phyloP scores from a whole-genome alignment of 1,139 yeast genomes.

The Lodderomyces elongisporus region DNA sequence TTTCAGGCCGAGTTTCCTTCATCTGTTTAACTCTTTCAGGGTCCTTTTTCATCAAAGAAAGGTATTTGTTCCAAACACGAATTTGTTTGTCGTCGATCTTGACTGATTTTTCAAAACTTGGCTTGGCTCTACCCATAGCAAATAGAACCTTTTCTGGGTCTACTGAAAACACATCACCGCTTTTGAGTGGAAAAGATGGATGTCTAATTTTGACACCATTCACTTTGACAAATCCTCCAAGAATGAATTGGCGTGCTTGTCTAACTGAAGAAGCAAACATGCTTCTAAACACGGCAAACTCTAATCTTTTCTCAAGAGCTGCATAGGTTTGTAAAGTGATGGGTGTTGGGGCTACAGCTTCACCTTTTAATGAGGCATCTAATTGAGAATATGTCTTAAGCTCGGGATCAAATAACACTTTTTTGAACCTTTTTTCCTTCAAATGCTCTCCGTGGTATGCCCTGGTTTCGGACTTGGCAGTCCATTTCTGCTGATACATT shows the following conservation, averaged over 20 bases:
- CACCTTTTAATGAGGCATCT: constrained; percentile 68
- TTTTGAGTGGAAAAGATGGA: constrained; percentile 71
- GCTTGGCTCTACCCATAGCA: constrained; percentile 83
- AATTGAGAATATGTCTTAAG: constrained; percentile 82
- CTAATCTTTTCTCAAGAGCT: constrained; percentile 80
- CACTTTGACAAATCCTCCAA: constrained; percentile 78
- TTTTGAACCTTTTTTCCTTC: constrained; percentile 78
- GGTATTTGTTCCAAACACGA: constrained; percentile 68
- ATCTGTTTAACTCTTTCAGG: constrained; percentile 58
- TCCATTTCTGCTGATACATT: constrained; percentile 87
- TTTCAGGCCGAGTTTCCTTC: constrained; percentile 41
- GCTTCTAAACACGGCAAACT: constrained; percentile 83
- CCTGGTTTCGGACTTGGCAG: constrained; percentile 86
- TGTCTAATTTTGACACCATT: constrained; percentile 75
- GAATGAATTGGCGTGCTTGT: constrained; percentile 87
- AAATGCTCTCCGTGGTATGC: constrained; percentile 94
- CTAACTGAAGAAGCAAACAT: constrained; percentile 91
- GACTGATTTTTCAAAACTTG: constrained; percentile 62
- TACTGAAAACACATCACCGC: constrained; percentile 87
- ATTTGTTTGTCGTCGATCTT: constrained; percentile 69
- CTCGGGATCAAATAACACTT: constrained; percentile 59
- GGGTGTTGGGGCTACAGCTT: constrained; percentile 60
- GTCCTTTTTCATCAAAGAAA: constrained; percentile 50
- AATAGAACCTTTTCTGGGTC: constrained; percentile 79
- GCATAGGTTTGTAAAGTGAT: constrained; percentile 86